Base-by-base conservation (phyloP, 2,329 filamentous ascomycete genomes). In the Meredithiella fracta region DNA sequence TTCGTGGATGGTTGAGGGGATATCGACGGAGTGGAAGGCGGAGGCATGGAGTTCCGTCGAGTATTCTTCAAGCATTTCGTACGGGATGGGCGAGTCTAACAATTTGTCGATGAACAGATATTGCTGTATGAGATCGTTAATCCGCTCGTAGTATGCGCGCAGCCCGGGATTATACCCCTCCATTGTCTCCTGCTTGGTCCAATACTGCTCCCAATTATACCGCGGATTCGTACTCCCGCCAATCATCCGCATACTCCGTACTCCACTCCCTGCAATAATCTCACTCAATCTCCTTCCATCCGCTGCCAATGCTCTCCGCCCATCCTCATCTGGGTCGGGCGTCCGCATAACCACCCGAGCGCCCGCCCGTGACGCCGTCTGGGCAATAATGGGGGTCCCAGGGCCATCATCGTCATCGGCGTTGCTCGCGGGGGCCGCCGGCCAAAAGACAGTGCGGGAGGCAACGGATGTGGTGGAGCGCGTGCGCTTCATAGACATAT, bases 71-170 rank as follows among this genome's bases (percentile, higher is more conserved):
- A 97, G 81, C 47, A 97, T 73, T 63, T 91, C 83, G 65, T 94
- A 90, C 1, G 90, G 90, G n/a, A 95, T 78, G 29, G 87, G 90
- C 7, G 88, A 95, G 69, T 95, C 89, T 59, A 97, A 76, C 57
- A 97, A 73, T 54, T 84, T 80, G 69, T 96, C 91, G 63, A 96
- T 95, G 67, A 94, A 96, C 60, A 94, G 75, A 67, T 96, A 97
- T 66, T 94, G 85, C 67, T 92, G 86, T 58, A 97, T 81, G 47
- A 96, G 74, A 62, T 83, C 82, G 69, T 97, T 97, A 65, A 83
- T 91, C 47, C 86, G 80, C 72, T 94, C 83, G 65, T 97, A 94
- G 70, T 95, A 96, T 64, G 83, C 65, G 50, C 89, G 85, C 77
- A 94, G 68, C n/a, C 80, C 75, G 66, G 83, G 85, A 64, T 77